Evolutionary conservation across 768 basidiomycete species (phyloP).

Genomic region (Agrocybe praecox): DNA sequence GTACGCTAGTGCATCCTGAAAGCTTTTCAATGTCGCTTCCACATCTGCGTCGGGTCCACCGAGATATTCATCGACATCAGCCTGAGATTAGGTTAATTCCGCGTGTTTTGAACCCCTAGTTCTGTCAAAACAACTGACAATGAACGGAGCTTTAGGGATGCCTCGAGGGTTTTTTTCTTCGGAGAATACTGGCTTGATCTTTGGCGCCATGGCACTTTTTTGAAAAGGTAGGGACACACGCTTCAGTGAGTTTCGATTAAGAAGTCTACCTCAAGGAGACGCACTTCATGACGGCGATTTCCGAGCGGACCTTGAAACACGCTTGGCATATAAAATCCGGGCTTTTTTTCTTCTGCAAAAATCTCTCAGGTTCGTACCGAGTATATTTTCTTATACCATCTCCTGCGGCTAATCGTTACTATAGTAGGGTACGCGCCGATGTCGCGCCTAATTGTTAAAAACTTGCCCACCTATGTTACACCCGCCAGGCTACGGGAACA

Average conservation of each 20-base stretch:
- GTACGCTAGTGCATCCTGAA: slow-evolving; percentile 95
- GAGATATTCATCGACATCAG: slow-evolving; percentile 86
- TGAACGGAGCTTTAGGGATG: slow-evolving; percentile 94
- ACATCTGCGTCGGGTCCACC: slow-evolving; percentile 77
- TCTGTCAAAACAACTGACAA: slow-evolving; percentile 52
- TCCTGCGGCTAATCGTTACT: not conserved
- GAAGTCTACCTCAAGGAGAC: not conserved
- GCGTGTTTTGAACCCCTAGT: not conserved
- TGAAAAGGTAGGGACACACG: not conserved
- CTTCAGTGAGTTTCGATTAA: not conserved
- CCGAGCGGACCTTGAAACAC: slow-evolving; percentile 25
- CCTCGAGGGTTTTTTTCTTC: slow-evolving; percentile 82
- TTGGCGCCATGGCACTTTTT: slow-evolving; percentile 22
- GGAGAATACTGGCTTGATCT: slow-evolving; percentile 31
- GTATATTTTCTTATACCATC: slow-evolving; percentile 1
- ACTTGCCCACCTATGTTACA: slow-evolving; percentile 72
- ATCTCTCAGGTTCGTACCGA: slow-evolving; percentile 23
- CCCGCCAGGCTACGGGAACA: slow-evolving; percentile 65
- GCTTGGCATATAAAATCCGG: slow-evolving; percentile 6
- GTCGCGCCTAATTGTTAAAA: slow-evolving; percentile 87
- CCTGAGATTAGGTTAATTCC: slow-evolving; percentile 43
- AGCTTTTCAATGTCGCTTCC: slow-evolving; percentile 74
- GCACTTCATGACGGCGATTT: slow-evolving; percentile 17
- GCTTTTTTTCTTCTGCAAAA: slow-evolving; percentile 21
- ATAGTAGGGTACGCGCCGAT: slow-evolving; percentile 36